Percentiles rank a stretch among this genome's conserved stretches.
Conservation (phyloP, 2,329 filamentous ascomycete genomes). For the Ascocoryne sarcoides region DNA sequence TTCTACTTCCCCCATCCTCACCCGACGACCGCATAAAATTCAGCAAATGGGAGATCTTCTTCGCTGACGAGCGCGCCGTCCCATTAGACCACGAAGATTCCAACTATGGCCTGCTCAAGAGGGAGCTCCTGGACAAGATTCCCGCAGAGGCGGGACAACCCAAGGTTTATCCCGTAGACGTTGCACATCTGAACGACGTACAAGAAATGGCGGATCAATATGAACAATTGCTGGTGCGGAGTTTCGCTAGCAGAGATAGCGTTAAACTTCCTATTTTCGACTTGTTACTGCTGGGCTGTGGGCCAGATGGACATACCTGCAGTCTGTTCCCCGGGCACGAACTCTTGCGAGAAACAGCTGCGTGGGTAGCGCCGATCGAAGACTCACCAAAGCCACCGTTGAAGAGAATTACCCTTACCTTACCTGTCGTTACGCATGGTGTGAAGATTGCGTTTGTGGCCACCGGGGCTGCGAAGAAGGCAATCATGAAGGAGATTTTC, state of each 20-base stretch:
- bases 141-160: conserved; percentile 56
- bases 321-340: conserved; percentile 87
- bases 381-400: conserved; percentile 94
- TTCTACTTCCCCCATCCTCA: conserved; percentile 49
- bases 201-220: conserved; percentile 93
- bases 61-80: conserved; percentile 93
- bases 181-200: conserved; percentile 56
- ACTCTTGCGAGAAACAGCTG: conserved; percentile 74
- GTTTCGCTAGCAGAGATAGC: conserved; percentile 86
- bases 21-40: conserved; percentile 61
- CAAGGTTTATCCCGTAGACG: conserved; percentile 71
- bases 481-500: conserved; percentile 87
- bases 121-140: conserved; percentile 82
- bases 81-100: conserved; percentile 87
- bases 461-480: conserved; percentile 82
- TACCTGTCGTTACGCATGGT: conserved; percentile 84
- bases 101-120: conserved; percentile 84
- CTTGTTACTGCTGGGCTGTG: conserved; percentile 83
- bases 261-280: conserved; percentile 95
- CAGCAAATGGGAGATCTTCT: conserved; percentile 94
- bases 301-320: conserved; percentile 95
- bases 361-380: conserved; percentile 87
- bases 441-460: conserved; percentile 85
- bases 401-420: conserved; percentile 80
- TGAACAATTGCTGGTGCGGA: conserved; percentile 75